A percentile compares a stretch with the other conserved stretches of the same genome.
phyloP scores from a whole-genome alignment of 306 rosid species.

The Luffa acutangula region DNA sequence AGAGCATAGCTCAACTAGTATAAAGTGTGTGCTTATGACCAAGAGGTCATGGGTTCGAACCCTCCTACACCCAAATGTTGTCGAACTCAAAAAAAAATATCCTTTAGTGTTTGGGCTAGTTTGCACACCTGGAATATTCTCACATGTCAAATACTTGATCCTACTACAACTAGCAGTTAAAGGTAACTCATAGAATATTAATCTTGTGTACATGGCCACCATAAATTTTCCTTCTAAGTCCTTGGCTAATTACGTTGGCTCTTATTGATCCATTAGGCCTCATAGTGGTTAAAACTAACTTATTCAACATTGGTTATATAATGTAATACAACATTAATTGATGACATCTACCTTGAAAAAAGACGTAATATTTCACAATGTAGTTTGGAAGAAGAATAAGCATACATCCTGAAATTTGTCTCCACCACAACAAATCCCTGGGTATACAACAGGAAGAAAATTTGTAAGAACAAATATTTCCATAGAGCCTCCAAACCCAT shows the following conservation, averaged over 20 bases:
- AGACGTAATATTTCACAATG: constrained; percentile 91
- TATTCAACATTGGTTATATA: background rate
- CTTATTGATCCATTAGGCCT: background rate
- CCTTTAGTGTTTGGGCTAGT: too few species aligned
- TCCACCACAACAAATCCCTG: constrained; percentile 94
- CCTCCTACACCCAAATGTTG: too few species aligned
- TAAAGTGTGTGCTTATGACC: too few species aligned
- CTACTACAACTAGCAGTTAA: background rate
- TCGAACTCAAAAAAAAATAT: too few species aligned
- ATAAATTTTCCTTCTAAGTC: background rate
- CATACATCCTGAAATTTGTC: constrained; percentile 84
- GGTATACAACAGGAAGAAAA: background rate
- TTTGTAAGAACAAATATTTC: background rate
- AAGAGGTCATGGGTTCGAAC: too few species aligned
- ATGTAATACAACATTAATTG: background rate
- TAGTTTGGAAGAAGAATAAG: constrained; percentile 80
- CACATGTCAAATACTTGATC: too few species aligned
- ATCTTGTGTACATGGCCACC: background rate
- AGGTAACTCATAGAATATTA: background rate
- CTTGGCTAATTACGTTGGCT: background rate
- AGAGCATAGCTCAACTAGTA: too few species aligned
- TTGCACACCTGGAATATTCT: too few species aligned
- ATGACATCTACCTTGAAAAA: constrained; percentile 49
- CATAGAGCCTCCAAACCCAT: background rate
- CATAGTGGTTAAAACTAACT: background rate